A percentile compares a stretch with the other conserved stretches of the same genome.
Conservation (phyloP, 257 asterid species). For the Lycium barbarum region DNA sequence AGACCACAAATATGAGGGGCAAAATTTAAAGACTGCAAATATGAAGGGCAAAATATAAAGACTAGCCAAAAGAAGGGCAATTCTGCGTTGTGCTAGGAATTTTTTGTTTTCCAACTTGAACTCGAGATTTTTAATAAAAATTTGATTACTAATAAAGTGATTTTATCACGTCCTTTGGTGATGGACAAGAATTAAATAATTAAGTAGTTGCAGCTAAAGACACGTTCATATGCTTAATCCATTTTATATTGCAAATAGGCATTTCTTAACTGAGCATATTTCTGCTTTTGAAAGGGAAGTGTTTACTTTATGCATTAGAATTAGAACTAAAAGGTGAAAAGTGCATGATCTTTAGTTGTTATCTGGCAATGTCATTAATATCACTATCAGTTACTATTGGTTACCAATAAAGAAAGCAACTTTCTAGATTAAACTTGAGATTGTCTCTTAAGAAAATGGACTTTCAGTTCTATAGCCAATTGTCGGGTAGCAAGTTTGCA, state of each 20-base stretch:
- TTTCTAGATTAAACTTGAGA: background rate
- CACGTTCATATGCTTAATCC: background rate
- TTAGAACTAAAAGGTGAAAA: background rate
- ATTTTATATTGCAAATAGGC: background rate
- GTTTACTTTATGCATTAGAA: background rate
- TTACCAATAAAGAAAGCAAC: background rate
- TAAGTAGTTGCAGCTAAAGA: background rate
- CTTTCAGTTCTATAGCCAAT: background rate
- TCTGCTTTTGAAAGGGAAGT: background rate
- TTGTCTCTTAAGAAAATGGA: background rate
- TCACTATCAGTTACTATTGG: background rate
- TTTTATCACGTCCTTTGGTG: no score
- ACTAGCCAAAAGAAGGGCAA: no score
- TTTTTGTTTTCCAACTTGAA: background rate
- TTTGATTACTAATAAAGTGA: background rate
- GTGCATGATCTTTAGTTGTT: background rate
- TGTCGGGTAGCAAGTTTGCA: background rate
- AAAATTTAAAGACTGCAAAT: no score
- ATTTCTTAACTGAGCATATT: background rate
- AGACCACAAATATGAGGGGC: no score
- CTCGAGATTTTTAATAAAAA: background rate
- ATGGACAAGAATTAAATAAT: background rate
- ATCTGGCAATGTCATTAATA: constrained; percentile 17
- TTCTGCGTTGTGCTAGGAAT: no score
- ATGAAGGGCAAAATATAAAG: no score